Evolutionary conservation across 2,329 filamentous ascomycete genomes (phyloP).

Genomic region (Penicillium sp.): DNA sequence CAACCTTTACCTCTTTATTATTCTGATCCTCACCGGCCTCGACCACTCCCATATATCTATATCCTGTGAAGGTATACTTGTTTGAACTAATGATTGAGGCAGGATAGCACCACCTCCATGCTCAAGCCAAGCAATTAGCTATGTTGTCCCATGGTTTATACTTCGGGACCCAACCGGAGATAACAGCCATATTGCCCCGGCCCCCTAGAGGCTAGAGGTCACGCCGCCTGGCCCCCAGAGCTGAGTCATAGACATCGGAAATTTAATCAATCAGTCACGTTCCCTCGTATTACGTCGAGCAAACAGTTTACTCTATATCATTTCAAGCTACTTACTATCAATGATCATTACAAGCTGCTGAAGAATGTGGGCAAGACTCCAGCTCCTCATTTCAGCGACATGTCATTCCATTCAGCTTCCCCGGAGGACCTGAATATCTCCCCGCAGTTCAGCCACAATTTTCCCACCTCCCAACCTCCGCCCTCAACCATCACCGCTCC

Average conservation of each 20-base stretch:
- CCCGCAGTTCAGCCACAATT: constrained; percentile 18
- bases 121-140: neutral
- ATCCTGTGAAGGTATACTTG: constrained; percentile 8
- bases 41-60: constrained; percentile 3
- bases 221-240: neutral
- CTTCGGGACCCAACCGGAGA: neutral
- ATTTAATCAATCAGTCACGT: neutral
- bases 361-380: constrained; percentile 6
- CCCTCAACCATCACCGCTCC: constrained; percentile 16
- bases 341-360: neutral
- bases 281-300: neutral
- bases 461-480: constrained; percentile 7
- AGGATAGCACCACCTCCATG: neutral
- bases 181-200: neutral
- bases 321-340: neutral
- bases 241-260: neutral
- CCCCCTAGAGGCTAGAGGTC: no score
- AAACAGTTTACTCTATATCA: no score
- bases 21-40: no score
- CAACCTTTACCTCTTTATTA: neutral
- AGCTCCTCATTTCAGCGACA: neutral
- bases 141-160: neutral
- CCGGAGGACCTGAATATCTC: constrained; percentile 20
- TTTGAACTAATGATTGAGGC: neutral
- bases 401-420: constrained; percentile 21